Conservation (phyloP, 345 rosid genomes). For the Garcia nutans region DNA sequence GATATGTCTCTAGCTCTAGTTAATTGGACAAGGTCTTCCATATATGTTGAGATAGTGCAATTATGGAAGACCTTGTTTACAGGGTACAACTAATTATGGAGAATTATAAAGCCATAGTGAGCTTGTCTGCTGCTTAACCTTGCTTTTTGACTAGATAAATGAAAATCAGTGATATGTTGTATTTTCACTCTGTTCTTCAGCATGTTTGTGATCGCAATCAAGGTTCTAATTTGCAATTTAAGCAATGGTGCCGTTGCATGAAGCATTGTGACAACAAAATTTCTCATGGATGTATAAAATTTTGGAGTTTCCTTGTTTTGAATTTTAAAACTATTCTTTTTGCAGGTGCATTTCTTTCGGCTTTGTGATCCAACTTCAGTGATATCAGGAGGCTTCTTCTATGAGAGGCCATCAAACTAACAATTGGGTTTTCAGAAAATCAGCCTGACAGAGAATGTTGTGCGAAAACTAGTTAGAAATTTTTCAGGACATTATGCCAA, state of each 20-base stretch:
- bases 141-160: neutral
- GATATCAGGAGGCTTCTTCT: conserved; percentile 78
- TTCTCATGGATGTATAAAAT: neutral
- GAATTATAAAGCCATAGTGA: neutral
- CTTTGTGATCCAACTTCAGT: conserved; percentile 65
- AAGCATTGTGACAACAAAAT: neutral
- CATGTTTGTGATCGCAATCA: neutral
- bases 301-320: neutral
- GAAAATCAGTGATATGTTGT: neutral
- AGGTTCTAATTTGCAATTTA: neutral
- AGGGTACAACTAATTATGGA: neutral
- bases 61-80: neutral
- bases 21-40: neutral
- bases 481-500: neutral
- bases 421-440: conserved; percentile 3
- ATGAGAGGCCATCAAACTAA: conserved; percentile 24
- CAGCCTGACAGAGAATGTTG: conserved; percentile 3
- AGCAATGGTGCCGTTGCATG: neutral
- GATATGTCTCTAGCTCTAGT: no score
- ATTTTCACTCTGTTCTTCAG: neutral
- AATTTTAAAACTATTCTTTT: conserved; percentile 5
- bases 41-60: no score
- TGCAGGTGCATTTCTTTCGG: conserved; percentile 81
- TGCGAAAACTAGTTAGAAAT: conserved; percentile 14
- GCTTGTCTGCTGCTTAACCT: neutral